phyloP scores from a whole-genome alignment of 805 yeast genomes.

The Saccharomycopsis babjevae region DNA sequence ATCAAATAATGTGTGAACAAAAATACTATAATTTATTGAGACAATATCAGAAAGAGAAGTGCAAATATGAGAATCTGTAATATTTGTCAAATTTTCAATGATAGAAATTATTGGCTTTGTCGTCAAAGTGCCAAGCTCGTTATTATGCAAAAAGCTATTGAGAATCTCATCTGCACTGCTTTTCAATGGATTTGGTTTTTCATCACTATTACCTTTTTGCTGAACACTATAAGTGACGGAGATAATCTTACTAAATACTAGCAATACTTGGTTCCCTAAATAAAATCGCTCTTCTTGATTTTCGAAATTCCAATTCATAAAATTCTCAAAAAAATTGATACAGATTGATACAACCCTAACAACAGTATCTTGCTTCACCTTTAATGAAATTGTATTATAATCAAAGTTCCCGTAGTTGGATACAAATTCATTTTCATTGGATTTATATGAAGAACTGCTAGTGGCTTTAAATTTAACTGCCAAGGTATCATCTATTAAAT shows the following conservation, averaged over 20 bases:
- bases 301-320: conserved; percentile 57
- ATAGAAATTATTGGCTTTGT: conserved; percentile 42
- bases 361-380: conserved; percentile 44
- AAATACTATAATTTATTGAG: conserved; percentile 31
- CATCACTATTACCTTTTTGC: conserved; percentile 11
- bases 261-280: conserved; percentile 46
- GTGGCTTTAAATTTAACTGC: conserved; percentile 24
- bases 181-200: conserved; percentile 27
- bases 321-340: conserved; percentile 65
- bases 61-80: conserved; percentile 24
- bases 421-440: conserved; percentile 30
- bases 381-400: conserved; percentile 27
- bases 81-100: conserved; percentile 36
- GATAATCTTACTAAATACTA: conserved; percentile 46
- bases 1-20: conserved; percentile 41
- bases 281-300: conserved; percentile 46
- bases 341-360: conserved; percentile 44
- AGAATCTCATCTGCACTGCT: conserved; percentile 41
- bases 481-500: conserved; percentile 35
- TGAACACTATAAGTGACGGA: conserved; percentile 47
- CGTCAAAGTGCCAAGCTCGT: conserved; percentile 42
- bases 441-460: conserved; percentile 13
- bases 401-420: conserved; percentile 22
- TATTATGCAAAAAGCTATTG: conserved; percentile 44
- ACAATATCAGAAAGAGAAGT: neutral